Conservation (phyloP, 345 rosid species). For the Eucalyptus globulus region DNA sequence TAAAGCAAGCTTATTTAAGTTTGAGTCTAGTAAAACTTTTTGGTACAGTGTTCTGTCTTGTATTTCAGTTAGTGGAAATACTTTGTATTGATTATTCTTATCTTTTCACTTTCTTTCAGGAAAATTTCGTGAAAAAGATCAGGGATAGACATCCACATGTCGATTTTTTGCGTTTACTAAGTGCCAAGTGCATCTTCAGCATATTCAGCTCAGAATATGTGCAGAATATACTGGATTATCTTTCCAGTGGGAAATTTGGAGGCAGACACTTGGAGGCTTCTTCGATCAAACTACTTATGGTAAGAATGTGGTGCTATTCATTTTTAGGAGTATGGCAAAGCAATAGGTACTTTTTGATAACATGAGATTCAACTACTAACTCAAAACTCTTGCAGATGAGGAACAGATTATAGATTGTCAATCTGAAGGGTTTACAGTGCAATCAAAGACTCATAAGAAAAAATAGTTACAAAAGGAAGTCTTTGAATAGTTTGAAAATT, state of each 20-base stretch:
- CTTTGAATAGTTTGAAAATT: not conserved
- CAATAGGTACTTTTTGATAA: not conserved
- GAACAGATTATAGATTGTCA: not conserved
- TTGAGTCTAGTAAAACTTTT: not conserved
- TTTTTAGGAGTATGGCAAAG: not conserved
- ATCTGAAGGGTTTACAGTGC: not conserved
- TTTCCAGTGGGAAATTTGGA: constrained; percentile 19
- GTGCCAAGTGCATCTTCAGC: constrained; percentile 57
- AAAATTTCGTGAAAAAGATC: constrained; percentile 47
- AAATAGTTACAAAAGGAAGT: not conserved
- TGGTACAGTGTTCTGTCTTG: not conserved
- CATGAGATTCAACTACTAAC: not conserved
- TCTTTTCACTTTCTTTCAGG: constrained; percentile 28
- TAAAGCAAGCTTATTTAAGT: not conserved
- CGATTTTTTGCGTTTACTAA: constrained; percentile 56
- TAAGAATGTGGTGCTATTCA: constrained; percentile 16
- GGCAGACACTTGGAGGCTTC: constrained; percentile 28
- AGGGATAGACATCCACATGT: constrained; percentile 58
- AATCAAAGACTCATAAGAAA: not conserved
- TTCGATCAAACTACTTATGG: constrained; percentile 63
- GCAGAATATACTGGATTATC: constrained; percentile 36
- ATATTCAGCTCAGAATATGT: constrained; percentile 70
- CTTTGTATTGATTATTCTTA: not conserved
- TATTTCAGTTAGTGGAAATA: not conserved
- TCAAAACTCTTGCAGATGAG: not conserved